Evolutionary conservation across 2,329 filamentous ascomycete species (phyloP).

Genomic region (Fusarium mangiferae): DNA sequence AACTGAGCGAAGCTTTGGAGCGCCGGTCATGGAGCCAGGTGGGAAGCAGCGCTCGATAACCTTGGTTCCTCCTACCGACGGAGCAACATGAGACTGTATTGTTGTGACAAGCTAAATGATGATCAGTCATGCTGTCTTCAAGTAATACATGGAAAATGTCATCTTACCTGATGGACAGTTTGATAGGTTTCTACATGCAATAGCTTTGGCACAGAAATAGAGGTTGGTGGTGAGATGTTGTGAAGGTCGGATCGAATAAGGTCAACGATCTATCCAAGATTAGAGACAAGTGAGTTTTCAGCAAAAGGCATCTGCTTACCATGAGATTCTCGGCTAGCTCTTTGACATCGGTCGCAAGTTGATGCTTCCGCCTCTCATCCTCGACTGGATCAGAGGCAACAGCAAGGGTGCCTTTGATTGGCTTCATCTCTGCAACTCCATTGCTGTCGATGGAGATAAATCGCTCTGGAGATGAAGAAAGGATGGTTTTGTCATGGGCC

Average conservation of each 20-base stretch:
- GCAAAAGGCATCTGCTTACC: fast-evolving
- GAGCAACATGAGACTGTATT: not conserved
- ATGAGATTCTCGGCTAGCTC: not conserved
- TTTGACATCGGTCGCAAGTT: not conserved
- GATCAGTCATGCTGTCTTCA: fast-evolving
- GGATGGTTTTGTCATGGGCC: not conserved
- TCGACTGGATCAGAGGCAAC: not conserved
- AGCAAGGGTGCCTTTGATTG: not conserved
- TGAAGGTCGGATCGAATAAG: not conserved
- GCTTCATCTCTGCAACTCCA: not conserved
- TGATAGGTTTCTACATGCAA: not conserved
- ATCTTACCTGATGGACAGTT: not conserved
- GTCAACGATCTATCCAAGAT: not conserved
- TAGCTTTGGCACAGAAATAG: not conserved
- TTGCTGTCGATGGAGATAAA: not conserved
- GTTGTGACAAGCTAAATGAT: not conserved
- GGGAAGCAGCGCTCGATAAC: not conserved
- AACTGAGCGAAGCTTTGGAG: not conserved
- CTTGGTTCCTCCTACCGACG: not conserved
- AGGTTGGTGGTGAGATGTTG: not conserved
- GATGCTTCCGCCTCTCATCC: not conserved
- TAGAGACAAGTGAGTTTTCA: not conserved
- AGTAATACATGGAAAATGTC: fast-evolving
- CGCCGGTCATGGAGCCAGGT: not conserved
- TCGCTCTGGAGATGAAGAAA: not conserved